Percentiles rank a stretch among this genome's conserved stretches.
Evolutionary conservation across 495 filamentous ascomycete genomes (phyloP).

Genomic region (Bombardia bombarda): DNA sequence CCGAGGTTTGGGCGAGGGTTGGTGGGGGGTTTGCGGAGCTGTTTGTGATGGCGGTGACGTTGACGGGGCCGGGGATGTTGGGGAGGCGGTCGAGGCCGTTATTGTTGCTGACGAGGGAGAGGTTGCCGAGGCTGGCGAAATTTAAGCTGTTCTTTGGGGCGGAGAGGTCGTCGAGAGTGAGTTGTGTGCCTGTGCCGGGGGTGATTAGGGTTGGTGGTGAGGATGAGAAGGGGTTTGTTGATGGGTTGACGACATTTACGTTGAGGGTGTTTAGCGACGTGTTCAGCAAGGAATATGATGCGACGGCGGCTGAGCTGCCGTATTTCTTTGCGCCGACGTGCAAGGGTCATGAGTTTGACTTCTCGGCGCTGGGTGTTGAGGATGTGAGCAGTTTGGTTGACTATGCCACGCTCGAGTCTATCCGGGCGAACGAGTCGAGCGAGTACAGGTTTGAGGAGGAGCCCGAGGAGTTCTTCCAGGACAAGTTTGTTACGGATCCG

Average conservation of each 20-base stretch:
- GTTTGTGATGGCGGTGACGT: constrained; percentile 55
- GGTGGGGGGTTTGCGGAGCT: constrained; percentile 48
- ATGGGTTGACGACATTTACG: constrained; percentile 59
- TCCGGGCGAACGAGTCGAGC: constrained; percentile 40
- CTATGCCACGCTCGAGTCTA: constrained; percentile 51
- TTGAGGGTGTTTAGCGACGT: constrained; percentile 73
- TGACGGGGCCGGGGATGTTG: constrained; percentile 52
- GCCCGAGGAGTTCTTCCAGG: constrained; percentile 47
- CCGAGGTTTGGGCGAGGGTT: constrained; percentile 58
- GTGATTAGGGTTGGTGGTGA: constrained; percentile 33
- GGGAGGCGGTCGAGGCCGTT: constrained; percentile 54
- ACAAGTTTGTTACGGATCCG: constrained; percentile 64
- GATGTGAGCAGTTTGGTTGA: constrained; percentile 47
- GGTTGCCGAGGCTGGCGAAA: constrained; percentile 53
- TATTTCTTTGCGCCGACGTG: constrained; percentile 78
- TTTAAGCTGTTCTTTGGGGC: constrained; percentile 66
- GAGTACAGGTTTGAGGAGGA: constrained; percentile 45
- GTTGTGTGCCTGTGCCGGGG: constrained; percentile 24
- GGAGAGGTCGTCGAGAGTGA: constrained; percentile 51
- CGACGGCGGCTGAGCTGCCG: constrained; percentile 54
- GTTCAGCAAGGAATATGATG: constrained; percentile 78
- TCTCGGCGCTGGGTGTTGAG: constrained; percentile 3
- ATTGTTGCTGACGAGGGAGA: constrained; percentile 61
- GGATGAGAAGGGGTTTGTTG: constrained; percentile 32
- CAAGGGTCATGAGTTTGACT: constrained; percentile 20